These are phyloP conservation scores for Sclerotinia nivalis DNA, from an alignment of 2,329 filamentous ascomycete species.

Conservation along the genomic window DNA sequence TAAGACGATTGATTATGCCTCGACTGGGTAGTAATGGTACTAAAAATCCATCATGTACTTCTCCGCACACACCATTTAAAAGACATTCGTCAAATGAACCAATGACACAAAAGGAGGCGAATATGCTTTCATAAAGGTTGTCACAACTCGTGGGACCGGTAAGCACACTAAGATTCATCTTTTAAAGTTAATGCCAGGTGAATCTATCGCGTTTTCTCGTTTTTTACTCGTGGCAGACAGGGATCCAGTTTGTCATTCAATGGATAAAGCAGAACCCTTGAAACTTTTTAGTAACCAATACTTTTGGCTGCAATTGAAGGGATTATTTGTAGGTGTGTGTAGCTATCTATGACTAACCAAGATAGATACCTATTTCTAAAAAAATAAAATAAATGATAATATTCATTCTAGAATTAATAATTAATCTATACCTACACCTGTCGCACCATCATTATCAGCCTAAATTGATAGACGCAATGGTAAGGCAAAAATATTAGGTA, in stretches of 20 bases:
- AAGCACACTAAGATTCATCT: slow-evolving; percentile 1
- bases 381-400: too few species aligned
- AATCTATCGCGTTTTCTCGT: slow-evolving; percentile 15
- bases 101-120: background rate
- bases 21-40: background rate
- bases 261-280: background rate
- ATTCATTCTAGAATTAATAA: too few species aligned
- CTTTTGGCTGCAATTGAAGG: background rate
- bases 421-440: too few species aligned
- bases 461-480: too few species aligned
- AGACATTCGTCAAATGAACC: background rate
- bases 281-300: background rate
- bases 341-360: too few species aligned
- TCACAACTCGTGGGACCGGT: slow-evolving; percentile 2
- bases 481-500: too few species aligned
- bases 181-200: slow-evolving; percentile 6
- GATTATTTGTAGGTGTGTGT: too few species aligned
- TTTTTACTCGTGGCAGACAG: slow-evolving; percentile 19
- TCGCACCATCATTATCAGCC: too few species aligned
- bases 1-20: slow-evolving; percentile 17
- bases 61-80: background rate
- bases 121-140: slow-evolving; percentile 7
- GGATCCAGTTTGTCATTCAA: background rate
- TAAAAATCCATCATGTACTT: background rate
- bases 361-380: too few species aligned